Conservation (phyloP, 2,329 filamentous ascomycete species). For the Fusarium miscanthi region DNA sequence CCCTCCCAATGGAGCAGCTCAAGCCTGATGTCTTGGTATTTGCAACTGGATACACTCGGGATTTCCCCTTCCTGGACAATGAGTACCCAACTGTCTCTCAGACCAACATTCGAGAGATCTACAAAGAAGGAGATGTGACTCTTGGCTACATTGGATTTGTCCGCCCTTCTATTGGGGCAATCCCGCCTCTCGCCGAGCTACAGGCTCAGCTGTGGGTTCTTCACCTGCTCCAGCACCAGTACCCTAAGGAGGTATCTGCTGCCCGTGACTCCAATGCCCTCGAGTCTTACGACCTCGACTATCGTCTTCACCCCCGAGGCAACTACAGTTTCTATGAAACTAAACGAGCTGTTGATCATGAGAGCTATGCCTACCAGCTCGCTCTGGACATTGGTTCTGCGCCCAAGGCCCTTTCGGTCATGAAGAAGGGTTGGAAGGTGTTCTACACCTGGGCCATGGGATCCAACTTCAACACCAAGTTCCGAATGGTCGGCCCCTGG, state of each 20-base stretch:
- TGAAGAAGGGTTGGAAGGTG: conserved; percentile 52
- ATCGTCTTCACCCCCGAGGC: conserved; percentile 51
- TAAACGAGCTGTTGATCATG: conserved; percentile 60
- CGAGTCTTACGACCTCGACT: conserved; percentile 53
- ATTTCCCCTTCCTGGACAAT: conserved; percentile 54
- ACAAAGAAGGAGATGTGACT: conserved; percentile 53
- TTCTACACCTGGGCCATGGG: conserved; percentile 60
- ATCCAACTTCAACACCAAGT: conserved; percentile 62
- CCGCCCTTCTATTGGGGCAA: conserved; percentile 58
- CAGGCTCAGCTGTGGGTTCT: conserved; percentile 61
- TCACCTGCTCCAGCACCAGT: conserved; percentile 50
- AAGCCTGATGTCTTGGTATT: conserved; percentile 59
- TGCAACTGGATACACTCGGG: conserved; percentile 59
- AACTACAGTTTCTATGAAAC: conserved; percentile 49
- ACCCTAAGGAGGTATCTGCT: conserved; percentile 35
- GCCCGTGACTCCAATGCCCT: conserved; percentile 42
- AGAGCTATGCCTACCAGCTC: conserved; percentile 62
- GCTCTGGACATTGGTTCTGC: conserved; percentile 60
- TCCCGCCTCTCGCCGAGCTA: conserved; percentile 61
- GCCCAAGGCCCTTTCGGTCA: conserved; percentile 51
- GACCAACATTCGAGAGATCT: conserved; percentile 64
- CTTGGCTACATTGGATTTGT: conserved; percentile 61
- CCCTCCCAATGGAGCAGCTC: conserved; percentile 42
- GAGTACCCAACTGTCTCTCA: conserved; percentile 59
- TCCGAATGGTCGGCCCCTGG: conserved; percentile 59